phyloP scores from a whole-genome alignment of 73 alveolate species.

The Uronychia setigera region DNA sequence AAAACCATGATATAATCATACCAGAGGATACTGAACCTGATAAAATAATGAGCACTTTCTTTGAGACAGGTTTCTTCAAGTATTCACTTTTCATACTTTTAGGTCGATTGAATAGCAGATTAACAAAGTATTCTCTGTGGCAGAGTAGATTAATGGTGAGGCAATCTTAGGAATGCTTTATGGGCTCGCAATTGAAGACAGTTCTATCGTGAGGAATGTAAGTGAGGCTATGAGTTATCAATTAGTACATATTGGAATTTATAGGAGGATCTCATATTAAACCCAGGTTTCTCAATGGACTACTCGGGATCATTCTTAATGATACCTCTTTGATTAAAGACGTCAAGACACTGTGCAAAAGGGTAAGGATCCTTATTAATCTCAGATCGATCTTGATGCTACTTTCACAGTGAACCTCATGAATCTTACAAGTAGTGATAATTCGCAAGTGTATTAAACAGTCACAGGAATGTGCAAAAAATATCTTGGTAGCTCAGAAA shows the following conservation, averaged over 20 bases:
- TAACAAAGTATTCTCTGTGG: background rate
- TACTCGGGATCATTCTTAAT: slow-evolving; percentile 20
- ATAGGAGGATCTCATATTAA: slow-evolving; percentile 1
- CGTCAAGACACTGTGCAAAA: slow-evolving; percentile 16
- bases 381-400: background rate
- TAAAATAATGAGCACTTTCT: background rate
- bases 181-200: slow-evolving; percentile 15
- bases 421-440: background rate
- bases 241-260: background rate
- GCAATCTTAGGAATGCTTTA: slow-evolving; percentile 21
- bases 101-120: background rate
- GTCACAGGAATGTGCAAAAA: slow-evolving; percentile 8
- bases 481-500: background rate
- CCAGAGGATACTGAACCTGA: background rate
- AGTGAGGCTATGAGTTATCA: background rate
- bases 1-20: background rate
- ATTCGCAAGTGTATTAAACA: background rate
- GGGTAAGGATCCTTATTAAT: background rate
- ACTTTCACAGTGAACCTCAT: background rate
- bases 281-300: slow-evolving; percentile 2
- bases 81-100: background rate
- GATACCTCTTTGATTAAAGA: slow-evolving; percentile 20
- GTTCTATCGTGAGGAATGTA: background rate
- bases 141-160: background rate
- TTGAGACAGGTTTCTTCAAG: slow-evolving; percentile 32